Base-by-base conservation (phyloP, 768 basidiomycete species). In the Suillus luteus region DNA sequence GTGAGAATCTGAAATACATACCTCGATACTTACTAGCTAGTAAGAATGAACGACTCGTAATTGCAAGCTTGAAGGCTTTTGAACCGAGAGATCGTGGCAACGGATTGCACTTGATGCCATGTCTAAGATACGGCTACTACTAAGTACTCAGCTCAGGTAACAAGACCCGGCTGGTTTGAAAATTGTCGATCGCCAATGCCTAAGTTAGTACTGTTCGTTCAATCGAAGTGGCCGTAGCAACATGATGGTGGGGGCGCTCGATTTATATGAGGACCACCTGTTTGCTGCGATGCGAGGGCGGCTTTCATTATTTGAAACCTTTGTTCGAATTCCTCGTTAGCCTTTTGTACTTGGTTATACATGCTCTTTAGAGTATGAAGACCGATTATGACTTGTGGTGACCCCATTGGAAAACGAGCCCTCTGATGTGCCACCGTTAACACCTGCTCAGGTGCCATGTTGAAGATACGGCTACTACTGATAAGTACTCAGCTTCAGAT, bases 301-400 rank as follows among this genome's bases (percentile, higher is more conserved):
- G 65, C 57, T 55, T 72, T 75, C 27, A 78, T 67, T 0, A 69
- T 63, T 11, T 73, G 76, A 51, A 62, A 72, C 58, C 68, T 70
- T 48, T 68, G 68, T 55, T 72, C 71, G 69, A 83, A 81, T 37
- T 75, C 71, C 3, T 83, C 82, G 44, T 74, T 76, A 51, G 82
- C 76, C 43, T 76, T 75, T 58, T 74, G 75, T 31, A 83, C 68
- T 63, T 86, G 83, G 10, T 48, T 22, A 4, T 77, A 66, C 82
- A 88, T 85, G 38, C 46, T 71, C 44, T 79, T 80, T 40, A 89
- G 73, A 33, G 70, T 75, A 0, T 76, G 72, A 35, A 84, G 62
- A 51, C 60, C 67, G 40, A 81, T 64, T 61, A 79, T 72, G 62
- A 72, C 79, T 54, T 71, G 74, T 31, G 77, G 74, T 38, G 69